Base-by-base conservation (phyloP, 371 early-diverging fungal species). In the Mucor piriformis region DNA sequence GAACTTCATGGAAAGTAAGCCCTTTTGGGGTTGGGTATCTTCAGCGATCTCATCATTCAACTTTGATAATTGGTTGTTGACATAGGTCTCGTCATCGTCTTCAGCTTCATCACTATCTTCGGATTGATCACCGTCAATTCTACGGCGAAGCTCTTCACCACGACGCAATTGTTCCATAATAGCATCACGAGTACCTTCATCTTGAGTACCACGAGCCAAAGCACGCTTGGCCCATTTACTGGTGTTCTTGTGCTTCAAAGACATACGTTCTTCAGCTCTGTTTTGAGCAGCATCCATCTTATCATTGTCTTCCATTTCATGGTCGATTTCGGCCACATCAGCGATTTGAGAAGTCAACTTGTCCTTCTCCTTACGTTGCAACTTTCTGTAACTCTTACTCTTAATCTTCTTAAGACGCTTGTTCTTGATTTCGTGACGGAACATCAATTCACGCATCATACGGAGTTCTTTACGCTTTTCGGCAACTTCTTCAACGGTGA, bases 371-470 rank as follows among this genome's bases (percentile, higher is more conserved):
- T 91, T 89, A 59, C 88, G 89, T 60, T 82, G 77, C 29, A 98
- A 84, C 63, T 92, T 89, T 48, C 92, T 88, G 69, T 93, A 98
- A 11, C 92, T 79, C 75, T 96, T 97, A 78, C 91, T 90, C 81
- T 98, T 98, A 77, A 98, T 97, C 82, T 98, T 98, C 52, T 95
- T 90, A 33, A 92, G 78, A 54, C 95, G 87, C 73, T 94, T 96
- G 50, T 89, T 88, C 64, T 95, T 96, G 40, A 86, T 82, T 69
- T 98, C 97, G 50, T 92, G 85, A 42, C 93, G 90, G 82, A 96
- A 96, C 89, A 95, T 85, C 46, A 97, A 76, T 51, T 95, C 92
- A 25, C 98, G 91, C 92, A 96, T 91, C 79, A 88, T 82, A 15
- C 89, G 88, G 49, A 96, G 80, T 50, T 98, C 95, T 1, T 81